A percentile compares a stretch with the other conserved stretches of the same genome.
These are phyloP conservation scores for Coccomyxa subellipsoidea DNA, from an alignment of 163 green algal genomes.

Conservation along the genomic window DNA sequence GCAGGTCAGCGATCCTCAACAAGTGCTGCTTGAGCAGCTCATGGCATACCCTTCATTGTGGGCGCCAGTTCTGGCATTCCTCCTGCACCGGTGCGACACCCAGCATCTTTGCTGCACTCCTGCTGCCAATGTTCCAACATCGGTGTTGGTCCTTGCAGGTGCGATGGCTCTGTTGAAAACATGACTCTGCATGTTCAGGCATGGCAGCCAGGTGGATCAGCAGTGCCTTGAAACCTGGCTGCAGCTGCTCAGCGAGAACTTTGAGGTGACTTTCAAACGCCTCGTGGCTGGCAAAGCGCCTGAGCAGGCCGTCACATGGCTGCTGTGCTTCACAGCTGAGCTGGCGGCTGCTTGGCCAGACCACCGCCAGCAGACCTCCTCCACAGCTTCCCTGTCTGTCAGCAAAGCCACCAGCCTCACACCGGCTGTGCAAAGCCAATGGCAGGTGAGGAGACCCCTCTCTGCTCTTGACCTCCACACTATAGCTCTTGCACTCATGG, in stretches of 20 bases:
- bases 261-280: too few species aligned
- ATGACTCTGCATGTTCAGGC: too few species aligned
- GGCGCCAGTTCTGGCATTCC: neutral
- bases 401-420: neutral
- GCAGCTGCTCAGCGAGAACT: neutral
- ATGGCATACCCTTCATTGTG: neutral
- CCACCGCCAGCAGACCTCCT: neutral
- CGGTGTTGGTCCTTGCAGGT: too few species aligned
- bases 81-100: neutral
- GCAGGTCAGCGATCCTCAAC: neutral
- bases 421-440: neutral
- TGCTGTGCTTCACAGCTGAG: constrained; percentile 7
- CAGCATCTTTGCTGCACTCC: too few species aligned
- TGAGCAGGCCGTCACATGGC: neutral
- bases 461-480: neutral
- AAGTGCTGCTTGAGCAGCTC: neutral
- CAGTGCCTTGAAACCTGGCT: neutral
- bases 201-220: neutral
- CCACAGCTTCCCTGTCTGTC: neutral
- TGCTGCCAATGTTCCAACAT: too few species aligned
- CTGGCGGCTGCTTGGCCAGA: neutral
- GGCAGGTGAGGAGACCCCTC: neutral
- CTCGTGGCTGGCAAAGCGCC: neutral
- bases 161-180: too few species aligned
- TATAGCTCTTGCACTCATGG: too few species aligned